Percentiles rank a stretch among this genome's conserved stretches.
Conservation (phyloP, 73 alveolate genomes). For the Tetrahymena borealis region DNA sequence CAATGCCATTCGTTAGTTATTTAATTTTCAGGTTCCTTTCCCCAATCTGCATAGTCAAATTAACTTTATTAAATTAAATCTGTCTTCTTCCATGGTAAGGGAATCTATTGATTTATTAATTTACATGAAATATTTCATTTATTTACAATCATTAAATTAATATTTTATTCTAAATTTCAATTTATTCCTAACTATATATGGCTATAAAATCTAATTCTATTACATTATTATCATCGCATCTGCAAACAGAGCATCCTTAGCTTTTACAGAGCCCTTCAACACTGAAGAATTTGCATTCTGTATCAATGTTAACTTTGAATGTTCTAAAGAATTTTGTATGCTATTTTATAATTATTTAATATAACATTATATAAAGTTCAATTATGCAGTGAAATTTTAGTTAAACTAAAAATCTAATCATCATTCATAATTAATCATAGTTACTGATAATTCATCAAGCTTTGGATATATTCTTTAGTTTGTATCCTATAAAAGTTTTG, state of each 20-base stretch:
- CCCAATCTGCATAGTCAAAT: conserved; percentile 31
- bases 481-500: background rate
- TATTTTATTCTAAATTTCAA: background rate
- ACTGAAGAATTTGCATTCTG: background rate
- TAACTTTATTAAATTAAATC: background rate
- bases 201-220: background rate
- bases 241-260: background rate
- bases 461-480: background rate
- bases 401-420: too few species aligned
- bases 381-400: background rate
- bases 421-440: too few species aligned
- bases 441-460: background rate
- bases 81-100: background rate
- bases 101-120: background rate
- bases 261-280: background rate
- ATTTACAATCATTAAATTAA: background rate
- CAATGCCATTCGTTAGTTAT: conserved; percentile 22
- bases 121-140: background rate
- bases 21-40: background rate
- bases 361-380: background rate
- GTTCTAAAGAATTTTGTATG: background rate
- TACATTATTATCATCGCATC: background rate
- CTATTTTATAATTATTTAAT: background rate
- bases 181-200: background rate
- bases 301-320: background rate